Evolutionary conservation across 345 rosid genomes (phyloP), one percentile per base, ranked within the genome.

Genomic region (Citrus sp.): DNA sequence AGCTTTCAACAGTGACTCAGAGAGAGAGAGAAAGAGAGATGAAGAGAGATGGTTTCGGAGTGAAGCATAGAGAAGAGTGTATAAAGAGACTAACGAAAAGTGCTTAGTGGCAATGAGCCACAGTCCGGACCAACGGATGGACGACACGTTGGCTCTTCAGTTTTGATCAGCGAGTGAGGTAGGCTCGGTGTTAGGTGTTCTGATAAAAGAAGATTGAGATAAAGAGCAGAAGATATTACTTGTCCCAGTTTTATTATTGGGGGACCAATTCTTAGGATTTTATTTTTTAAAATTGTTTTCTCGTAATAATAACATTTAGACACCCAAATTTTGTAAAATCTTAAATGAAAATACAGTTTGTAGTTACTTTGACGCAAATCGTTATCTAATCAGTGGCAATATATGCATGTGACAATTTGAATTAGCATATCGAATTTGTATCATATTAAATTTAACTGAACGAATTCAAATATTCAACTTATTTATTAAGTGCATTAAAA

Each of bases 141-240:
- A 0, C 25, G 86, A 81, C 90, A 86, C 88, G 90, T 87, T 84
- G 51, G 42, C 78, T 58, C 2, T 40, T 40, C 3, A 9, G 46
- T 9, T 40, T 82, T 62, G 71, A 66, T 62, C 49, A 55, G 12
- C 10, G 2, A 51, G 63, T 25, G 21, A 38, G 51, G n/a, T 14
- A 69, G 86, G 79, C 34, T 68, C 82, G 89, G 88, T 74, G 73
- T 82, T 73, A 9, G 84, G 80, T 78, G 68, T 27, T 24, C 14
- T 24, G 32, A 55, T 22, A 4, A 51, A 68, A n/a, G 22, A 38
- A 32, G 37, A 79, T 67, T 67, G 27, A 78, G 76, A 64, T 35
- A 2, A 74, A 2, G 63, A 0, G 62, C n/a, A 14, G 60, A 30
- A 32, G 60, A 16, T 25, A 30, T 6, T 27, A 22, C 59, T 21